Evolutionary conservation across 176 grass and related monocot genomes (phyloP).

Genomic region (Eremochloa ophiuroides): DNA sequence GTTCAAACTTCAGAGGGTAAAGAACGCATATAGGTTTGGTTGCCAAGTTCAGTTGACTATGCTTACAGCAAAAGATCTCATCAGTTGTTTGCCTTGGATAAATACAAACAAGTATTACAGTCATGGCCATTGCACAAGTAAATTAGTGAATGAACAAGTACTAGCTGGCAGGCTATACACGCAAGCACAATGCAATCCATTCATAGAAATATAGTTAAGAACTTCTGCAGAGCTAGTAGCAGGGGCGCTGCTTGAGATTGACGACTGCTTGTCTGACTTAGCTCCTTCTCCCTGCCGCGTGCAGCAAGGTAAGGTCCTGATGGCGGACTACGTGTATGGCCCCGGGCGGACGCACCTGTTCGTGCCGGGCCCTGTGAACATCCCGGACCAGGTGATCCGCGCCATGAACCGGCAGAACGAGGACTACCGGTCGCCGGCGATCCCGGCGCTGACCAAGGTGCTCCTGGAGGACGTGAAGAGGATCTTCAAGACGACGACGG

Average conservation of each 20-base stretch:
- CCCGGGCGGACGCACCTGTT: constrained; percentile 90
- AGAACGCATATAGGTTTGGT: not conserved
- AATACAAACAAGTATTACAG: not conserved
- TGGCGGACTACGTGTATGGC: constrained; percentile 84
- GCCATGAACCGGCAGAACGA: constrained; percentile 96
- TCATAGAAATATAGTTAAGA: not conserved
- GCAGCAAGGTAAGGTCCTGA: not conserved
- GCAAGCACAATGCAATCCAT: too few relatives aligned
- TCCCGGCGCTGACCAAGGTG: constrained; percentile 71
- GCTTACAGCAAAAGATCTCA: not conserved
- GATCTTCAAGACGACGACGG: constrained; percentile 96
- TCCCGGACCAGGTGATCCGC: constrained; percentile 79
- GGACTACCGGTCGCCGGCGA: constrained; percentile 92
- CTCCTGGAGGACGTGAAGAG: constrained; percentile 93
- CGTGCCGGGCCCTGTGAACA: constrained; percentile 92
- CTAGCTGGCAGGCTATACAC: not conserved
- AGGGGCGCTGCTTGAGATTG: too few relatives aligned
- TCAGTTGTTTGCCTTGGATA: not conserved
- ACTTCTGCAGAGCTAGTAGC: not conserved
- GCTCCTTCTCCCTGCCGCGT: not conserved
- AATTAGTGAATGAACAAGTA: too few relatives aligned
- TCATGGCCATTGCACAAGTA: not conserved
- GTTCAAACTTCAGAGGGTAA: too few relatives aligned
- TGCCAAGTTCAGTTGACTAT: not conserved
- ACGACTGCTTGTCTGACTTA: not conserved